These are phyloP conservation scores for Fusarium sp. DNA, from an alignment of 2,329 filamentous ascomycete species.

Conservation along the genomic window DNA sequence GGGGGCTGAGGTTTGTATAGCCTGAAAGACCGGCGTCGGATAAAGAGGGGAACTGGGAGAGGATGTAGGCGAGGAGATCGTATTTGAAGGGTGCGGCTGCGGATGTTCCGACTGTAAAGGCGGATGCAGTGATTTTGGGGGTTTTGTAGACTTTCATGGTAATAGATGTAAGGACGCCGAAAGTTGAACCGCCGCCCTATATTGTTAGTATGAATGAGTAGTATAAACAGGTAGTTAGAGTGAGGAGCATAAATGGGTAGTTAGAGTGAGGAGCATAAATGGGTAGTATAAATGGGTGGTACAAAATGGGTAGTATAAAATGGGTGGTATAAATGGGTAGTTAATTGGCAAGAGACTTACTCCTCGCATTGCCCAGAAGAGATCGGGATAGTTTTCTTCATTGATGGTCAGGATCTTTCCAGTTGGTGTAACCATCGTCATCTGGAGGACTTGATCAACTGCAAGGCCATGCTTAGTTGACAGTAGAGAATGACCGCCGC, in stretches of 20 bases:
- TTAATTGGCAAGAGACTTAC: constrained; percentile 47
- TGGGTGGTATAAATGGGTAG: rapidly evolving
- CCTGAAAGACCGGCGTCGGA: constrained; percentile 62
- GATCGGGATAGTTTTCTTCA: constrained; percentile 61
- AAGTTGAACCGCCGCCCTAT: constrained; percentile 67
- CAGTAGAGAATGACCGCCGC: constrained; percentile 68
- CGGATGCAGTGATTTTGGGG: constrained; percentile 44
- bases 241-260: background rate
- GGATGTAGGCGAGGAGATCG: constrained; percentile 57
- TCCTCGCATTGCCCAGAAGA: constrained; percentile 72
- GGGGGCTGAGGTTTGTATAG: constrained; percentile 53
- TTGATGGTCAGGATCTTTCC: constrained; percentile 62
- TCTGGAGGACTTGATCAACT: constrained; percentile 68
- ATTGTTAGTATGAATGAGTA: background rate
- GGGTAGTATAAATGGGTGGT: rapidly evolving
- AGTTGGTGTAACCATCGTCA: constrained; percentile 63
- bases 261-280: too few species aligned
- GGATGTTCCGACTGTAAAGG: constrained; percentile 35
- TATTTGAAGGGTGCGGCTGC: constrained; percentile 51
- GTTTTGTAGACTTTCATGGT: constrained; percentile 63
- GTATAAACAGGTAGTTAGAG: background rate
- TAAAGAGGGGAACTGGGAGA: constrained; percentile 57
- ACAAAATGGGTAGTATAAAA: background rate
- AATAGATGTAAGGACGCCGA: constrained; percentile 66
- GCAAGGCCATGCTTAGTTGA: constrained; percentile 65